Evolutionary conservation across 257 asterid species (phyloP).

Genomic region (Solanum chaucha): DNA sequence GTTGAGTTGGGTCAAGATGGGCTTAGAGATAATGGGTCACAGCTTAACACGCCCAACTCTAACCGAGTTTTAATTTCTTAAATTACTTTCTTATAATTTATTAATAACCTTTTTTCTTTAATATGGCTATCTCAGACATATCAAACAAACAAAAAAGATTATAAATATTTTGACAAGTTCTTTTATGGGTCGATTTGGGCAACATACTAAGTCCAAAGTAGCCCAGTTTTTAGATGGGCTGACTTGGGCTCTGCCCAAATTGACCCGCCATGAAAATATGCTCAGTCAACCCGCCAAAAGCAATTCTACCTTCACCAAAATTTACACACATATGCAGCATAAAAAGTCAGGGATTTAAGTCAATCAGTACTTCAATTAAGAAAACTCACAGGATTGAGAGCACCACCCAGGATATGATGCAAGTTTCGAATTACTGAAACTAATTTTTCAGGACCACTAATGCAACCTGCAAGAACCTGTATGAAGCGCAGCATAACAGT

Average conservation of each 20-base stretch:
- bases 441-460: conserved; percentile 77
- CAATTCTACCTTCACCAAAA: background rate
- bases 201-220: background rate
- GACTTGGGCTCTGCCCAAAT: background rate
- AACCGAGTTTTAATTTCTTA: background rate
- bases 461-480: conserved; percentile 85
- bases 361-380: background rate
- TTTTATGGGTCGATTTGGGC: background rate
- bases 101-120: background rate
- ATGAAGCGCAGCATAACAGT: background rate
- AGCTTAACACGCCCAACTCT: background rate
- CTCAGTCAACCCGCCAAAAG: background rate
- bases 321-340: background rate
- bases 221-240: background rate
- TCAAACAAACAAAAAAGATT: background rate
- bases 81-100: background rate
- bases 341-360: background rate
- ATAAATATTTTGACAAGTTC: background rate
- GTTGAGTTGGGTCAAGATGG: background rate
- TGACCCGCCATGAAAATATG: background rate
- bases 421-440: conserved; percentile 58
- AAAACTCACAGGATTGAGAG: conserved; percentile 78
- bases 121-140: background rate
- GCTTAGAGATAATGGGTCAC: background rate
- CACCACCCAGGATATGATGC: conserved; percentile 93